Evolutionary conservation across 768 basidiomycete species (phyloP).

Genomic region (Trametes villosa): DNA sequence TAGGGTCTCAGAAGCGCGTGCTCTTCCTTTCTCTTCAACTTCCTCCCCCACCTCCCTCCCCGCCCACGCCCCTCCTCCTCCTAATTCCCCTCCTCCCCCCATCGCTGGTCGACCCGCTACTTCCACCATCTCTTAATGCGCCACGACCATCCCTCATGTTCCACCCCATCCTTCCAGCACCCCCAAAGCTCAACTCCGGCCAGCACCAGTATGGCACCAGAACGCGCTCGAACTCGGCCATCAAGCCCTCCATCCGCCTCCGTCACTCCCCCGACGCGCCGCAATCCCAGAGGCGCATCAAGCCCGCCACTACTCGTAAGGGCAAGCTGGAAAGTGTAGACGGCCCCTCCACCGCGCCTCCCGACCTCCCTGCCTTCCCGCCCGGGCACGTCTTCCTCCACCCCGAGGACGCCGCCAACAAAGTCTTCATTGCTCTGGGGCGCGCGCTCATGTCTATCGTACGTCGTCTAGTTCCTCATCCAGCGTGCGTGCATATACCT

Average conservation of each 20-base stretch:
- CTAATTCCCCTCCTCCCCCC: constrained; percentile 18
- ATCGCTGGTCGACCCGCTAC: constrained; percentile 39
- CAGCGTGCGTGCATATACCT: constrained; percentile 22
- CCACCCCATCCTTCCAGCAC: constrained; percentile 29
- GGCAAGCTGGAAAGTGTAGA: constrained; percentile 15
- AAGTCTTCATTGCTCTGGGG: constrained; percentile 74
- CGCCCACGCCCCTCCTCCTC: constrained; percentile 29
- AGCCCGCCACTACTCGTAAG: constrained; percentile 35
- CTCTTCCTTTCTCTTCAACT: constrained; percentile 29
- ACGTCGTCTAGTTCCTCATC: constrained; percentile 35
- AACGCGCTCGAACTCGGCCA: constrained; percentile 53
- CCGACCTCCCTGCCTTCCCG: constrained; percentile 52
- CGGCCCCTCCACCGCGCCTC: constrained; percentile 15
- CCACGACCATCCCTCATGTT: constrained; percentile 33
- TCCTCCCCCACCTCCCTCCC: constrained; percentile 32
- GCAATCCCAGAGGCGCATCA: constrained; percentile 37
- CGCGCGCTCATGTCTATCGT: constrained; percentile 77
- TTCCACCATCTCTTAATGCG: constrained; percentile 34
- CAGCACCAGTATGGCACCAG: constrained; percentile 57
- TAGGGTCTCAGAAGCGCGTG: constrained; percentile 33
- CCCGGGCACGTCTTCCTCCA: constrained; percentile 69
- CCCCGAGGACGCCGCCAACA: constrained; percentile 71
- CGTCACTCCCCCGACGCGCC: constrained; percentile 47
- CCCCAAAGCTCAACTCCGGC: constrained; percentile 33
- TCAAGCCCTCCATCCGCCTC: constrained; percentile 57